Conservation (phyloP, 2,329 filamentous ascomycete species). For the Pseudopyricularia cyperi region DNA sequence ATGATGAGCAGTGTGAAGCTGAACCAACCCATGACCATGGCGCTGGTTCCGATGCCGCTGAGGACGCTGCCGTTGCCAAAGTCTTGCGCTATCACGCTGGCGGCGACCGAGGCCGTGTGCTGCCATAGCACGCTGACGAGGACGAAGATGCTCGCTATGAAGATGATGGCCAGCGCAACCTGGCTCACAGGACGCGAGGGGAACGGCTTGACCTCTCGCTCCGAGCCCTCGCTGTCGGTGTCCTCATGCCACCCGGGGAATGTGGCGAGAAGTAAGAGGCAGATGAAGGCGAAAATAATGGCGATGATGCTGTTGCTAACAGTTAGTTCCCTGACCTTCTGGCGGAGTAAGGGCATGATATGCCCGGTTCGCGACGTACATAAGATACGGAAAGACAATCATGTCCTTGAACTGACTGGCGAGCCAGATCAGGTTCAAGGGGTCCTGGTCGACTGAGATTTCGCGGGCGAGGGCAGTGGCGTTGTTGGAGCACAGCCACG, state of each 20-base stretch:
- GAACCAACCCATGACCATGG: constrained; percentile 98
- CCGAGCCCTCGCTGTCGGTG: constrained; percentile 64
- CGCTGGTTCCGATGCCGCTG: constrained; percentile 80
- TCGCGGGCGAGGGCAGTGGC: constrained; percentile 85
- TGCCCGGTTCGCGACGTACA: constrained; percentile 44
- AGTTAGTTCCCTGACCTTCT: constrained; percentile 4
- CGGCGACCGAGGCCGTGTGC: constrained; percentile 91
- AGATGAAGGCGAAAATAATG: constrained; percentile 93
- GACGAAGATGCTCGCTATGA: constrained; percentile 57
- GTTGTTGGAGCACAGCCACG: constrained; percentile 94
- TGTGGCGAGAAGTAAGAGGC: constrained; percentile 85
- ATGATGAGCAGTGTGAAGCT: constrained; percentile 87
- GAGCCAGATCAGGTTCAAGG: constrained; percentile 93
- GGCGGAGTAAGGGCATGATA: not conserved
- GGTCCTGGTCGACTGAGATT: constrained; percentile 82
- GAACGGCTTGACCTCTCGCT: constrained; percentile 87
- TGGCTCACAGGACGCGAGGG: constrained; percentile 87
- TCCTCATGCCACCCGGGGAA: constrained; percentile 98
- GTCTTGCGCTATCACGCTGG: constrained; percentile 85
- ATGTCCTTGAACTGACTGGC: constrained; percentile 96
- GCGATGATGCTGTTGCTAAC: constrained; percentile 67
- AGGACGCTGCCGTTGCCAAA: constrained; percentile 80
- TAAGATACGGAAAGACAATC: constrained; percentile 93
- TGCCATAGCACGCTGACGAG: constrained; percentile 75
- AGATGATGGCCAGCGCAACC: constrained; percentile 86